Conservation (phyloP, 164 flowering plant species). For the Piper betle region DNA sequence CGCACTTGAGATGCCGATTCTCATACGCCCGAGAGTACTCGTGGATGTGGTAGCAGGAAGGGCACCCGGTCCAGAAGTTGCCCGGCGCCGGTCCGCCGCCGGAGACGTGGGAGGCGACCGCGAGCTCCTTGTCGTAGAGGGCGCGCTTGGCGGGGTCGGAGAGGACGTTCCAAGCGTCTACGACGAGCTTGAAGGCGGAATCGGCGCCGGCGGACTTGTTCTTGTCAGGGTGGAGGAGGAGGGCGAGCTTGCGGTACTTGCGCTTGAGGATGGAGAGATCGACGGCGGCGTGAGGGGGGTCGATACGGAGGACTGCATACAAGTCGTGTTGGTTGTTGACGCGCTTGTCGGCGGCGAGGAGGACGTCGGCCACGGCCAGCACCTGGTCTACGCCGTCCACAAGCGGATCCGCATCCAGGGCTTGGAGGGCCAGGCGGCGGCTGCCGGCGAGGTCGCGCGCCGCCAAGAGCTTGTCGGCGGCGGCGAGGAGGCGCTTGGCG, state of each 20-base stretch:
- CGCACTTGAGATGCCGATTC: slow-evolving; percentile 59
- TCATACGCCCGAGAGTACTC: slow-evolving; percentile 60
- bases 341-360: slow-evolving; percentile 56
- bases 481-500: slow-evolving; percentile 51
- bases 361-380: slow-evolving; percentile 58
- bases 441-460: slow-evolving; percentile 52
- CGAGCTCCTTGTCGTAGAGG: slow-evolving; percentile 27
- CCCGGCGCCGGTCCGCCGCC: not conserved
- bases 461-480: slow-evolving; percentile 60
- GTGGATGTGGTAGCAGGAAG: slow-evolving; percentile 55
- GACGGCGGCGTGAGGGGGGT: slow-evolving; percentile 14
- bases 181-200: slow-evolving; percentile 57
- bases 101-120: not conserved
- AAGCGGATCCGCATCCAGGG: slow-evolving; percentile 55
- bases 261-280: slow-evolving; percentile 40
- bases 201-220: slow-evolving; percentile 52
- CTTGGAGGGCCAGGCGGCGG: slow-evolving; percentile 51
- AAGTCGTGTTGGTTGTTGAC: slow-evolving; percentile 57
- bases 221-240: slow-evolving; percentile 71
- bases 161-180: slow-evolving; percentile 66
- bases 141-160: slow-evolving; percentile 41
- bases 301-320: slow-evolving; percentile 68
- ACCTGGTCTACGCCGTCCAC: slow-evolving; percentile 60
- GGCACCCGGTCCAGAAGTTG: slow-evolving; percentile 74
- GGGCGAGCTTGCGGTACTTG: slow-evolving; percentile 52